These are phyloP conservation scores for Citrus hindsii DNA, from an alignment of 345 rosid species.

Conservation along the genomic window DNA sequence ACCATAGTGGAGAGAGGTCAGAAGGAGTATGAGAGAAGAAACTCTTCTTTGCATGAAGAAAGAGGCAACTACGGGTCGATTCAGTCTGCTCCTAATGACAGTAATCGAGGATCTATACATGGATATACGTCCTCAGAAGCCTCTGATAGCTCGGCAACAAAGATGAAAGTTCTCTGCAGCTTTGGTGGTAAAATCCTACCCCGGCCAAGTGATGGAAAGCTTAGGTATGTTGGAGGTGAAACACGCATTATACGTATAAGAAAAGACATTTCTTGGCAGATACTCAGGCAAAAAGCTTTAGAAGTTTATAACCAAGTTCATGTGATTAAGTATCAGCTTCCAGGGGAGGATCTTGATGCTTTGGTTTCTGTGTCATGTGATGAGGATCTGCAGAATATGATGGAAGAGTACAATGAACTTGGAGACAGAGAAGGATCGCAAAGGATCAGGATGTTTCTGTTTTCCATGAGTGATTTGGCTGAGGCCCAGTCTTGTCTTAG, in stretches of 20 bases:
- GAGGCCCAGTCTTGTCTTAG: slow-evolving; percentile 57
- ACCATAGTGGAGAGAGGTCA: slow-evolving; percentile 38
- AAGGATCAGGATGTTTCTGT: slow-evolving; percentile 73
- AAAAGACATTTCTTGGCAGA: slow-evolving; percentile 63
- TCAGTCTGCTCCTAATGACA: slow-evolving; percentile 48
- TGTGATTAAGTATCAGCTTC: slow-evolving; percentile 86
- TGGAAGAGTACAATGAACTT: slow-evolving; percentile 73
- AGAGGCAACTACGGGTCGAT: slow-evolving; percentile 45
- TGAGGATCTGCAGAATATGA: slow-evolving; percentile 88
- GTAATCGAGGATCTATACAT: slow-evolving; percentile 26
- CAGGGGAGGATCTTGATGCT: slow-evolving; percentile 94
- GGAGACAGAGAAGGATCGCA: slow-evolving; percentile 51
- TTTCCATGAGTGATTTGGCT: slow-evolving; percentile 63
- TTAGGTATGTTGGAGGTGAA: slow-evolving; percentile 89
- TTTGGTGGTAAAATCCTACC: slow-evolving; percentile 84
- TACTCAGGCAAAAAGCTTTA: slow-evolving; percentile 57
- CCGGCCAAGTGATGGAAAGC: slow-evolving; percentile 88
- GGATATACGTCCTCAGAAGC: slow-evolving; percentile 38
- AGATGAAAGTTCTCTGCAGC: slow-evolving; percentile 82
- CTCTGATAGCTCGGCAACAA: slow-evolving; percentile 40
- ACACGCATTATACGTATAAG: slow-evolving; percentile 63
- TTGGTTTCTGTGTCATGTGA: slow-evolving; percentile 86
- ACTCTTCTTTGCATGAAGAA: slow-evolving; percentile 36
- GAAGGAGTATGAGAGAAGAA: slow-evolving; percentile 46
- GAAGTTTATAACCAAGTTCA: slow-evolving; percentile 58